Evolutionary conservation across 140 eudicot genomes (phyloP), one percentile per base, ranked within the genome.

Genomic region (Artemisia princeps): DNA sequence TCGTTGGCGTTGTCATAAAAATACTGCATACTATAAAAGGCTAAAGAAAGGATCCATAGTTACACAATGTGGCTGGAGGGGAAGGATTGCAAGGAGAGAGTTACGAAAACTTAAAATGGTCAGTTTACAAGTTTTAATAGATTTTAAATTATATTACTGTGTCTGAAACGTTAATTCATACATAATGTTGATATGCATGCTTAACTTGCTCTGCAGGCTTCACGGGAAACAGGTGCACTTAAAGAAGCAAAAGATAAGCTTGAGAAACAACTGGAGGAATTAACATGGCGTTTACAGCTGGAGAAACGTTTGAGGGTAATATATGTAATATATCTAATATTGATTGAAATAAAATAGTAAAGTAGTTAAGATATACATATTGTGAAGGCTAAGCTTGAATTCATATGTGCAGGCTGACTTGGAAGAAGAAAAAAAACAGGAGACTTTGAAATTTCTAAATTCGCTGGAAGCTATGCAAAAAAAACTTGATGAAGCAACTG

Each of bases 181-280:
- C 52, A 2, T 60, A 28, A 10, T 59, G 5, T 26, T 69, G 5
- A 11, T n/a, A 3, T 17, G 20, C 46, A 49, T 50, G 73, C 70
- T 76, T 37, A 64, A 59, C n/a, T 23, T 53, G 48, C 59, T 70
- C 53, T 79, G 54, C 81, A 92, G 99, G 95, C 83, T 44, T 95
- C 99, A 49, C 84, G 84, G 67, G 99, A 92, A 69, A 84, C 95
- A n/a, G 99, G 99, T 75, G 89, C 89, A 37, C 90, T 92, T 53
- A 88, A 80, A 80, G 96, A 92, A 74, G 99, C 99, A 15, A 92
- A 92, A 78, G 96, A 92, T 80, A 92, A 92, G 86, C 94, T 92
- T 23, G 95, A 92, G 79, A 92, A 92, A 63, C 95, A 88, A 65
- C 48, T 92, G 78, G 99, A 92, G 87, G 99, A 92, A 68, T 81